These are phyloP conservation scores for Colletotrichum sp. DNA, from an alignment of 2,329 filamentous ascomycete genomes.

Conservation along the genomic window DNA sequence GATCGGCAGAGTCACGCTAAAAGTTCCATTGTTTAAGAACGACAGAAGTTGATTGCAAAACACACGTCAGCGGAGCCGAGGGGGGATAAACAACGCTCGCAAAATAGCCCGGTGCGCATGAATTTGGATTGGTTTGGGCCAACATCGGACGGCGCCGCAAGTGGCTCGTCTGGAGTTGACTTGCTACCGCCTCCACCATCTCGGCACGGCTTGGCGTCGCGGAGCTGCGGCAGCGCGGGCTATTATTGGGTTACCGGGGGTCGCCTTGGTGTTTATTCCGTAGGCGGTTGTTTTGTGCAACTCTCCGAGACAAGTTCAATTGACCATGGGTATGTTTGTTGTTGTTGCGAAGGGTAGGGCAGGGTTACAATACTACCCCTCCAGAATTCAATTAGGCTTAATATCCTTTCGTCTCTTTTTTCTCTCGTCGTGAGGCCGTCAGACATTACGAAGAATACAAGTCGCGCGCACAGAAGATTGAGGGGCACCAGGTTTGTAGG, in stretches of 20 bases:
- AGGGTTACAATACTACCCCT: neutral
- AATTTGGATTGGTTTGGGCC: neutral
- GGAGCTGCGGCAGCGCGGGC: conserved; percentile 14
- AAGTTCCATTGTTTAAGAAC: neutral
- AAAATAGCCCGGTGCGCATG: neutral
- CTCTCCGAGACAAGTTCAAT: neutral
- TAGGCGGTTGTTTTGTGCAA: neutral
- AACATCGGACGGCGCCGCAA: conserved; percentile 10
- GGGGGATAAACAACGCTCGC: neutral
- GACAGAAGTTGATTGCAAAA: neutral
- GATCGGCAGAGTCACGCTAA: neutral
- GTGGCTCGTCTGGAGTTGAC: neutral
- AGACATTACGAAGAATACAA: neutral
- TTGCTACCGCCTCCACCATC: conserved; percentile 11
- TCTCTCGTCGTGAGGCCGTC: neutral
- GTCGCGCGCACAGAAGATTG: neutral
- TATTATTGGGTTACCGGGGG: neutral
- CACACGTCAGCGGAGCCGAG: neutral
- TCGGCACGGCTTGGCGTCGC: conserved; percentile 20
- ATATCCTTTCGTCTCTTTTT: neutral
- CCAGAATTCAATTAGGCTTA: neutral
- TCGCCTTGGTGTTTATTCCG: neutral
- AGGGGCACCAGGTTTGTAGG: neutral
- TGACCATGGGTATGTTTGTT: neutral
- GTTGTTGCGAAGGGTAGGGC: neutral